phyloP scores from a whole-genome alignment of 169 alveolate species.

The Plasmodium vinckei region DNA sequence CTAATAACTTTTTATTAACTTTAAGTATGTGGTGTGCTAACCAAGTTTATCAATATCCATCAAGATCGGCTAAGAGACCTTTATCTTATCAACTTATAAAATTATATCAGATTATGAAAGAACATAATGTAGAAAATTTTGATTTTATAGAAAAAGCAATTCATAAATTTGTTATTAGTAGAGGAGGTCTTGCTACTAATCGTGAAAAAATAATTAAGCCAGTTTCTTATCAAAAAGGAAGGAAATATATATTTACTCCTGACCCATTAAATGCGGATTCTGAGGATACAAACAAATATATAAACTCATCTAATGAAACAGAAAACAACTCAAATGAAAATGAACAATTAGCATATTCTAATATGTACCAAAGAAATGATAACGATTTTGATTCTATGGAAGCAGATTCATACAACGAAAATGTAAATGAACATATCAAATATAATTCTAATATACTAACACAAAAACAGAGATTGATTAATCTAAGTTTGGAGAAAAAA shows the following conservation, averaged over 20 bases:
- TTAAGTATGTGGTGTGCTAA: conserved; percentile 87
- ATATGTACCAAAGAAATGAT: not conserved
- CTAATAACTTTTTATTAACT: conserved; percentile 78
- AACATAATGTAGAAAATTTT: conserved; percentile 28
- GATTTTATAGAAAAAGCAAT: conserved; percentile 71
- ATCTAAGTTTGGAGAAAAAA: conserved; percentile 50
- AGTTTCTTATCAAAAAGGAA: conserved; percentile 58
- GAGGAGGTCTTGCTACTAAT: conserved; percentile 62
- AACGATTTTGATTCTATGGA: not conserved
- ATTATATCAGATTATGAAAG: conserved; percentile 78
- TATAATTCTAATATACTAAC: not conserved
- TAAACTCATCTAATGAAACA: not conserved
- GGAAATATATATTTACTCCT: conserved; percentile 40
- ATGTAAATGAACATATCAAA: not conserved
- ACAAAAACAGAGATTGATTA: conserved; percentile 30
- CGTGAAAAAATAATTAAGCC: conserved; percentile 58
- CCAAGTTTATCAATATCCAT: conserved; percentile 83
- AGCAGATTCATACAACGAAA: not conserved
- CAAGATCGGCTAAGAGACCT: conserved; percentile 85
- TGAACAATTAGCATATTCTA: too few species aligned
- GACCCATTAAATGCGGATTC: conserved; percentile 13
- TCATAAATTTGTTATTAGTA: conserved; percentile 34
- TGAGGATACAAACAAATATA: not conserved
- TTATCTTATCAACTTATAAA: conserved; percentile 80
- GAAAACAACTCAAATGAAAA: too few species aligned